Conservation (phyloP, 2,329 filamentous ascomycete genomes). For the Ophiostoma ips region DNA sequence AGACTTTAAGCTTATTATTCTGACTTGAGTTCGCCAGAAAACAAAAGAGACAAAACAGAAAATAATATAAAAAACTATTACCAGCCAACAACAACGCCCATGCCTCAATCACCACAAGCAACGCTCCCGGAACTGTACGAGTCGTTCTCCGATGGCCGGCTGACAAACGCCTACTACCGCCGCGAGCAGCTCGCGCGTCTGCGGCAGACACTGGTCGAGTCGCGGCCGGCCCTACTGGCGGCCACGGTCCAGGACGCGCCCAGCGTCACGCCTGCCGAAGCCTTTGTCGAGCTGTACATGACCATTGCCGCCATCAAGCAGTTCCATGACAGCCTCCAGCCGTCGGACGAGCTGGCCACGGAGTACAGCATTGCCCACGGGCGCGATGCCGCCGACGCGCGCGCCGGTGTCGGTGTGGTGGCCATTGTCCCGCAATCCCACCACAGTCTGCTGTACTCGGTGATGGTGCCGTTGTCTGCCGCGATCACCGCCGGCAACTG, state of each 20-base stretch:
- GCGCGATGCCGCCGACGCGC: constrained; percentile 15
- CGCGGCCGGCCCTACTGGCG: constrained; percentile 19
- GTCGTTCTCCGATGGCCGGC: constrained; percentile 24
- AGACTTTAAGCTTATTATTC: background rate
- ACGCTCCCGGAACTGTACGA: constrained; percentile 16
- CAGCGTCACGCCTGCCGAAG: constrained; percentile 19
- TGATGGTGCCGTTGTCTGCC: constrained; percentile 20
- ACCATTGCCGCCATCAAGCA: constrained; percentile 19
- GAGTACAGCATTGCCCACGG: constrained; percentile 20
- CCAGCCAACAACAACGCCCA: background rate
- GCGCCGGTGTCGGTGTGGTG: constrained; percentile 18
- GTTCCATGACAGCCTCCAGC: constrained; percentile 19
- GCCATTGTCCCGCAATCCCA: constrained; percentile 20
- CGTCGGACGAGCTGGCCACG: constrained; percentile 16
- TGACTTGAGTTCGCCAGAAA: background rate
- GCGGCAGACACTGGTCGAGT: background rate
- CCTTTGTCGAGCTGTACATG: constrained; percentile 20
- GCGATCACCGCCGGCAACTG: constrained; percentile 25
- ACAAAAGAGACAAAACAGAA: background rate
- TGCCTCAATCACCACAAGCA: background rate
- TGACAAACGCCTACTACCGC: constrained; percentile 24
- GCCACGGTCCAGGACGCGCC: constrained; percentile 19
- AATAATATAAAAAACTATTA: too few relatives aligned
- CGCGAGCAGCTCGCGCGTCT: constrained; percentile 25
- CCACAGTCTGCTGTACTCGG: constrained; percentile 21